Conservation (phyloP, 805 yeast species). For the Wickerhamiella sergipiensis region DNA sequence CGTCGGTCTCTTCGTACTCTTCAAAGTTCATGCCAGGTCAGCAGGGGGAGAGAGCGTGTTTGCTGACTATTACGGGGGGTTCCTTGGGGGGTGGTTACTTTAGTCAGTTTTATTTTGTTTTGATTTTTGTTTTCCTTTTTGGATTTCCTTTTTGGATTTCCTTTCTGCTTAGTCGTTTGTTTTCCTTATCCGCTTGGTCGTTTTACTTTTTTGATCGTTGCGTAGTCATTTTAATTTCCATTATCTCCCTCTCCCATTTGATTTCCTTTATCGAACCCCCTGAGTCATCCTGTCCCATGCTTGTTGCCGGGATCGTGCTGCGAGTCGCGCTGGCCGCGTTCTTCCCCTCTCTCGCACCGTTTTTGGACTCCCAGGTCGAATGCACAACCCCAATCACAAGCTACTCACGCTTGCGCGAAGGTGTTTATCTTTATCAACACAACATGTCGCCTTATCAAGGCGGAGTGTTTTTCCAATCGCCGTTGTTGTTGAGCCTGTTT, state of each 20-base stretch:
- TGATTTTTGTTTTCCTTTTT: too few species aligned
- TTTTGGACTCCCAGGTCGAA: constrained; percentile 41
- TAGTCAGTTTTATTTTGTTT: too few species aligned
- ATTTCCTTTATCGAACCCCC: too few species aligned
- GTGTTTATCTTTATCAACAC: constrained; percentile 45
- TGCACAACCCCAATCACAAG: constrained; percentile 65
- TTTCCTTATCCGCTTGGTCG: too few species aligned
- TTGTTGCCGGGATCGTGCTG: constrained; percentile 13
- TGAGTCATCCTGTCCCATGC: background rate
- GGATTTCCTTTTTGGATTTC: too few species aligned
- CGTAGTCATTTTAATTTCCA: too few species aligned
- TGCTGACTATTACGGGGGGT: too few species aligned
- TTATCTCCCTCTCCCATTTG: too few species aligned
- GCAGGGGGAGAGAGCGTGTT: background rate
- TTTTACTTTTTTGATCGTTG: too few species aligned
- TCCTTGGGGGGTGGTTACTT: too few species aligned
- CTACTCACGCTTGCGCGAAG: constrained; percentile 47
- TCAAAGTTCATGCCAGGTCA: constrained; percentile 33
- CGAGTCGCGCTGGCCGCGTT: constrained; percentile 14
- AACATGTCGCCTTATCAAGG: constrained; percentile 63
- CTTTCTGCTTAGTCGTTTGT: too few species aligned
- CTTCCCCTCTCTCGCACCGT: constrained; percentile 18
- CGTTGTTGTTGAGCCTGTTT: constrained; percentile 46
- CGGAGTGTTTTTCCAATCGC: constrained; percentile 78
- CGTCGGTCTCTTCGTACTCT: constrained; percentile 47